Conservation (phyloP, 441 rosid species). For the Populus hybrid region DNA sequence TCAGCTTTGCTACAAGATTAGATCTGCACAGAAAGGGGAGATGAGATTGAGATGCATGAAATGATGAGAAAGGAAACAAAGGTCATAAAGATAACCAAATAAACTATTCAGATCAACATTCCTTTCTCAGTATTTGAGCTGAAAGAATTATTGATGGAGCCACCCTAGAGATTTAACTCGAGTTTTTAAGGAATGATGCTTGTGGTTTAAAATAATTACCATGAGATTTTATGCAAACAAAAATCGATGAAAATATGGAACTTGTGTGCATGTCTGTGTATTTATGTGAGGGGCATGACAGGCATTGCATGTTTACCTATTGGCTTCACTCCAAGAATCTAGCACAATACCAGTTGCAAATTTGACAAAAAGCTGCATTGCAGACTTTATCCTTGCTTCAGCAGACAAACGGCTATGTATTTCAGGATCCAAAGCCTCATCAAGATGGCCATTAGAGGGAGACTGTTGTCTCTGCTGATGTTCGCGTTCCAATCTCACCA, state of each 20-base stretch:
- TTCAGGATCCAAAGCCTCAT: conserved; percentile 66
- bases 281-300: not conserved
- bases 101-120: not conserved
- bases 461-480: conserved; percentile 67
- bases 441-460: conserved; percentile 65
- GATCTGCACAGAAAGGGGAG: not conserved
- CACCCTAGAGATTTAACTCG: not conserved
- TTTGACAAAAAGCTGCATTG: conserved; percentile 92
- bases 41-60: conserved; percentile 15
- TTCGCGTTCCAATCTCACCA: conserved; percentile 80
- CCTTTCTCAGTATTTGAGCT: not conserved
- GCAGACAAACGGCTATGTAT: conserved; percentile 65
- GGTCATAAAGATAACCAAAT: not conserved
- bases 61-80: not conserved
- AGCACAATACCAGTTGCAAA: conserved; percentile 78
- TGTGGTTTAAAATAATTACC: not conserved
- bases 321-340: conserved; percentile 86
- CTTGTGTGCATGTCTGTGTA: not conserved
- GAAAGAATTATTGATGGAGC: not conserved
- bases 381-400: conserved; percentile 87
- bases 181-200: not conserved
- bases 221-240: not conserved
- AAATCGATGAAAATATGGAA: not conserved
- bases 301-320: conserved; percentile 49
- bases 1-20: conserved; percentile 90